These are phyloP conservation scores for Lepidium campestre DNA, from an alignment of 441 rosid species.

Conservation along the genomic window DNA sequence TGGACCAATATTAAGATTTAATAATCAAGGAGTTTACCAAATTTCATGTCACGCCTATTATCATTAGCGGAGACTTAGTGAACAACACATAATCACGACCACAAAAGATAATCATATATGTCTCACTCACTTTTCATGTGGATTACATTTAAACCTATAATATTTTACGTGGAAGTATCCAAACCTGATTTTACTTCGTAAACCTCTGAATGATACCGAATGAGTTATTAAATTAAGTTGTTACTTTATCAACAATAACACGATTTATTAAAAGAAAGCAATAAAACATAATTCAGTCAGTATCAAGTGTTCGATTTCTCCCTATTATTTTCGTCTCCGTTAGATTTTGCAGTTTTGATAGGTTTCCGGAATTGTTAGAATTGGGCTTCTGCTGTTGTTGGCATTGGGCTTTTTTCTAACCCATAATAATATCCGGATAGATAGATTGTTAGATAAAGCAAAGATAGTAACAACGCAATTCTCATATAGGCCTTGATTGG, in stretches of 20 bases:
- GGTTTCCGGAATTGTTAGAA: too few species aligned
- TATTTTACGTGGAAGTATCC: conserved; percentile 3
- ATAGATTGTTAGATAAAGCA: neutral
- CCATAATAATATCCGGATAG: neutral
- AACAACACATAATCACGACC: conserved; percentile 24
- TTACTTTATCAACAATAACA: neutral
- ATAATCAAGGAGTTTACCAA: neutral
- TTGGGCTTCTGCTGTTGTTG: too few species aligned
- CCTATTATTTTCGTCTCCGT: too few species aligned
- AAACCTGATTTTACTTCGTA: neutral
- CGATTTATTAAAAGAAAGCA: too few species aligned
- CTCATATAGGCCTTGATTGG: too few species aligned
- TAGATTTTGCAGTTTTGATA: too few species aligned
- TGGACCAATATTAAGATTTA: neutral
- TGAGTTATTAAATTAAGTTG: neutral
- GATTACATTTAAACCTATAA: neutral
- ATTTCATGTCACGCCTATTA: conserved; percentile 21
- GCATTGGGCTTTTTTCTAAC: too few species aligned
- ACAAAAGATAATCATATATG: neutral
- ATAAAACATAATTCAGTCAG: too few species aligned
- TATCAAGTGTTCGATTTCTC: too few species aligned
- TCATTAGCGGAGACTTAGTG: conserved; percentile 19
- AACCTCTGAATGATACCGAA: neutral
- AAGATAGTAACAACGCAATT: neutral
- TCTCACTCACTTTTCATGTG: neutral